Evolutionary conservation across 2,329 filamentous ascomycete genomes (phyloP).

Genomic region (Arthrobotrys megalospora): DNA sequence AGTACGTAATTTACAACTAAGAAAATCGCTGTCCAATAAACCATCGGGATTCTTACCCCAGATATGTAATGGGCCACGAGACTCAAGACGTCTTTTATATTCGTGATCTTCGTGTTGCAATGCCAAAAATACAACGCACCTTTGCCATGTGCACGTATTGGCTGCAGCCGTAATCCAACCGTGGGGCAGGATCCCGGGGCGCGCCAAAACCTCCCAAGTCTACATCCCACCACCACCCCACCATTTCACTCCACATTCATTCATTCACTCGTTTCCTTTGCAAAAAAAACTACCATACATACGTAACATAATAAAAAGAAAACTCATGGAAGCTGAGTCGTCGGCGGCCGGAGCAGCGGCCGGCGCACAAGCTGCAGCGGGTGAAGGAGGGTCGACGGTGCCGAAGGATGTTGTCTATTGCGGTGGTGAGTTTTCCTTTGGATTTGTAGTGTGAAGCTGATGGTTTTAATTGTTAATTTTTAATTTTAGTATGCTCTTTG

Average conservation of each 20-base stretch:
- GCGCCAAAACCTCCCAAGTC: slow-evolving; percentile 11
- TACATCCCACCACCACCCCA: slow-evolving; percentile 15
- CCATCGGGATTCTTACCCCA: too few relatives aligned
- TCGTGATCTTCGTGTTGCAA: neutral
- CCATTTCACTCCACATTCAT: slow-evolving; percentile 1
- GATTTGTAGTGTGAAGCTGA: neutral
- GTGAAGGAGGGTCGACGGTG: neutral
- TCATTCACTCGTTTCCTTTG: neutral
- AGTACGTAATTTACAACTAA: too few relatives aligned
- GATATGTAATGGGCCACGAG: too few relatives aligned
- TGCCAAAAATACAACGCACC: slow-evolving; percentile 6
- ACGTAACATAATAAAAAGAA: slow-evolving; percentile 6
- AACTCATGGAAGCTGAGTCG: slow-evolving; percentile 52
- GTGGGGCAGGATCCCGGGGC: slow-evolving; percentile 4
- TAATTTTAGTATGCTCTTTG: slow-evolving; percentile 48
- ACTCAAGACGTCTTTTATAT: neutral
- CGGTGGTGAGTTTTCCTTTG: slow-evolving; percentile 40
- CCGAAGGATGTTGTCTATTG: slow-evolving; percentile 46
- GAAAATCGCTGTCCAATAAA: too few relatives aligned
- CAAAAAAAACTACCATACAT: slow-evolving; percentile 1
- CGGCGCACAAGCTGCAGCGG: slow-evolving; percentile 5
- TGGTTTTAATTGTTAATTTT: neutral
- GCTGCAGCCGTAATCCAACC: slow-evolving; percentile 9
- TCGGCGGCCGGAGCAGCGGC: slow-evolving; percentile 55
- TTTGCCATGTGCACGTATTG: slow-evolving; percentile 7